Conservation (phyloP, 148 eudicot species). For the Chenopodium formosanum region DNA sequence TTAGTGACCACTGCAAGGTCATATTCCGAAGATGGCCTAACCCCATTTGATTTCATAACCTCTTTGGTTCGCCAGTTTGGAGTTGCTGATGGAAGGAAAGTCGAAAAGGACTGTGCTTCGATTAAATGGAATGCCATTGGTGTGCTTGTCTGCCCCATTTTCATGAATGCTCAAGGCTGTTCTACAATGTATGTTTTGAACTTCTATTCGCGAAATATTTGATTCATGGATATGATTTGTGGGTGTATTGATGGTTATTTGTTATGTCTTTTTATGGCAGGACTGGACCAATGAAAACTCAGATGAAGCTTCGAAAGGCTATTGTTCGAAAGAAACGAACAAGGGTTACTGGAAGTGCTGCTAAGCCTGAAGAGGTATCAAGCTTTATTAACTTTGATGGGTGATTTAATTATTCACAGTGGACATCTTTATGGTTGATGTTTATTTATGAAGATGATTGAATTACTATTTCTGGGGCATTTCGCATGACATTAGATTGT, state of each 20-base stretch:
- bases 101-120: conserved; percentile 15
- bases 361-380: conserved; percentile 49
- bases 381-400: not conserved
- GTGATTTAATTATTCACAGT: too few relatives aligned
- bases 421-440: too few relatives aligned
- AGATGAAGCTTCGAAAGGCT: conserved; percentile 42
- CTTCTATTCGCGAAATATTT: not conserved
- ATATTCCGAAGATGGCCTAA: conserved; percentile 36
- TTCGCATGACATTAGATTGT: not conserved
- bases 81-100: conserved; percentile 5
- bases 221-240: too few relatives aligned
- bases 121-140: conserved; percentile 54
- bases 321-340: conserved; percentile 27
- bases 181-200: conserved; percentile 23
- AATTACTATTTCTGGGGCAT: not conserved
- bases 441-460: too few relatives aligned
- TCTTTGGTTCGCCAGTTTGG: conserved; percentile 41
- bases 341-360: conserved; percentile 10
- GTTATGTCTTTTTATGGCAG: conserved; percentile 21
- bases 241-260: not conserved
- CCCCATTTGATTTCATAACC: conserved; percentile 51
- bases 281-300: conserved; percentile 59
- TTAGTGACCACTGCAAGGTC: conserved; percentile 40
- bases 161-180: conserved; percentile 29
- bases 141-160: conserved; percentile 41